A percentile compares a stretch with the other conserved stretches of the same genome.
Conservation (phyloP, 768 basidiomycete genomes). For the Amanita inopinata region DNA sequence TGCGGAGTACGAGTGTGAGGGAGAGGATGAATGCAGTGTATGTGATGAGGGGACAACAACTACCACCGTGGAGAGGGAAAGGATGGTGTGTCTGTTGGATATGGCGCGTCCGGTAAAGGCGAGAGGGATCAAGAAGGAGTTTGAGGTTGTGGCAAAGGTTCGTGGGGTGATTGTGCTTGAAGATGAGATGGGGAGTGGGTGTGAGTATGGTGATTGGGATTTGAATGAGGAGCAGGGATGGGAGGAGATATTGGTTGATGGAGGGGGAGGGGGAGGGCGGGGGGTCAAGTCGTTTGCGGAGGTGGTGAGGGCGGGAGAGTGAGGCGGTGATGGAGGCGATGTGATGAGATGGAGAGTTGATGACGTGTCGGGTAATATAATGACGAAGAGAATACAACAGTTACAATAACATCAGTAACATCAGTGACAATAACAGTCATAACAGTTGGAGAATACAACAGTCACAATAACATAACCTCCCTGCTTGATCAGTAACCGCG, state of each 20-base stretch:
- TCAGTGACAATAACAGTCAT: too few species aligned
- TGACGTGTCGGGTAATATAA: background rate
- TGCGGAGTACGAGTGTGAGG: background rate
- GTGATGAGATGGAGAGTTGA: too few species aligned
- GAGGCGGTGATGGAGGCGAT: too few species aligned
- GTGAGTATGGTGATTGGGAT: conserved; percentile 1
- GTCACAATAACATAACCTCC: too few species aligned
- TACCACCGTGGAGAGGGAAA: background rate
- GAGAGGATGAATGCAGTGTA: background rate
- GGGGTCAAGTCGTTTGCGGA: conserved; percentile 4
- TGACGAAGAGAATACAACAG: background rate
- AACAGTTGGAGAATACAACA: too few species aligned
- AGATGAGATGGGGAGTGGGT: background rate
- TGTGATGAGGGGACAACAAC: background rate
- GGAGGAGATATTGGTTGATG: conserved; percentile 6
- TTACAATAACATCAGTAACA: background rate
- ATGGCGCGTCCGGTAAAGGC: conserved; percentile 5
- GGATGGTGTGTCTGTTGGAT: conserved; percentile 7
- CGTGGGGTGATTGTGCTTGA: conserved; percentile 5
- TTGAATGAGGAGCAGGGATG: conserved; percentile 1
- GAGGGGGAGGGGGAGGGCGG: background rate
- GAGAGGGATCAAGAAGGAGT: conserved; percentile 9
- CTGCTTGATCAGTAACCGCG: too few species aligned
- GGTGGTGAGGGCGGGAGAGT: conserved; percentile 2
- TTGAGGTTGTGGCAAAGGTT: conserved; percentile 5